Base-by-base conservation (phyloP, 208 protist genomes). In the Strigomonas galati region DNA sequence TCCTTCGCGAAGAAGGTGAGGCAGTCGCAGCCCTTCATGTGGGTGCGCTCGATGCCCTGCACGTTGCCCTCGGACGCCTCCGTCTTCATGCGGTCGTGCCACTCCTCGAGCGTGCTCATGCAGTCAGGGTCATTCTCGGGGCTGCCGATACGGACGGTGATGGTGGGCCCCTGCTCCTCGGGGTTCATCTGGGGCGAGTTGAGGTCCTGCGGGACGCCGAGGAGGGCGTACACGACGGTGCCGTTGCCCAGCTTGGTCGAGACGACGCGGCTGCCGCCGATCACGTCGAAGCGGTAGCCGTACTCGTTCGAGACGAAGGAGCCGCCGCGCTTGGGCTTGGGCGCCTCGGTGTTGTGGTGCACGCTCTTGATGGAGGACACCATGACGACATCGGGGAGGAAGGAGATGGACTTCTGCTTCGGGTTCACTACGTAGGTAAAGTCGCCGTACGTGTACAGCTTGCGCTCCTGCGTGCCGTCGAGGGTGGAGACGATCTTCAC, bases 71-170 rank as follows among this genome's bases (percentile, higher is more conserved):
- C 70, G 17, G 61, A 59, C 0, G 67, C 73, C 69, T 93, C 87
- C 30, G 75, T 56, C 60, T 78, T 66, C 51, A 93, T 87, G 54
- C 84, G 87, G 9, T 53, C 35, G 44, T 80, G 56, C 84, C 87
- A 93, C 67, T 82, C 81, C 46, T 80, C 81, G 14, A 93, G 62
- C 19, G 75, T 80, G 2, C 66, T 66, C 75, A 79, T 78, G 76
- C 87, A 93, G 53, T 93, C 87, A 0, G 82, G 77, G 55, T 93
- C 87, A 21, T 76, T 84, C 54, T 81, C 72, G 24, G 87, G 84
- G 43, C 65, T 77, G 24, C 82, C 87, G 21, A 82, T 72, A 62
- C 87, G 87, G 26, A 93, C 76, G 14, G 87, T 93, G 19, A 93
- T 72, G 28, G 81, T 83, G 23, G 84, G 83, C n/a, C 79, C 80